Conservation (phyloP, 2,329 filamentous ascomycete genomes). For the Scortechinia acanthostroma region DNA sequence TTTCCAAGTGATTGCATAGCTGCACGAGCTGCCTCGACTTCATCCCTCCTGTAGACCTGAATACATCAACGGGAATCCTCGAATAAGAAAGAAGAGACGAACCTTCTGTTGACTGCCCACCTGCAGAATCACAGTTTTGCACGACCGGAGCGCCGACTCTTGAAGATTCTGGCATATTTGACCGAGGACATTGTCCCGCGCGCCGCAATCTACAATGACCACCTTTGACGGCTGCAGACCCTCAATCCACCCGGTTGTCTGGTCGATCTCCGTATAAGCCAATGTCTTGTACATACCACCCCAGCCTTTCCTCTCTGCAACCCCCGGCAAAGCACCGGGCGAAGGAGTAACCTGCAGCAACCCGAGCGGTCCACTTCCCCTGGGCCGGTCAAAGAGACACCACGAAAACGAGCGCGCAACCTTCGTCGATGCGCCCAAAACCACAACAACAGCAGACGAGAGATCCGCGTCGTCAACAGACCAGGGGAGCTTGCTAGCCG, state of each 20-base stretch:
- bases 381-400: conserved; percentile 12
- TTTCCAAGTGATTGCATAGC: neutral
- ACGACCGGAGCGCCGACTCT: neutral
- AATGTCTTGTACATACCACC: neutral
- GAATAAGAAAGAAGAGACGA: neutral
- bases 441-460: conserved; percentile 18
- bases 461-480: conserved; percentile 18
- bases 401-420: conserved; percentile 15
- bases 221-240: conserved; percentile 7
- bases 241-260: conserved; percentile 7
- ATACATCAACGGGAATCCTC: neutral
- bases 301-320: conserved; percentile 5
- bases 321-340: conserved; percentile 6
- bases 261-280: neutral
- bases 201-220: conserved; percentile 12
- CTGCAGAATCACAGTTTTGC: neutral
- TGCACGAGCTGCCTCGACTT: neutral
- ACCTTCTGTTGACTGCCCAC: conserved; percentile 4
- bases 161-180: conserved; percentile 3
- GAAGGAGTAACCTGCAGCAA: conserved; percentile 16
- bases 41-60: neutral
- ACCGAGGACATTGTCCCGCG: neutral
- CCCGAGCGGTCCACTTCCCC: conserved; percentile 9
- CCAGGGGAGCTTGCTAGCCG: conserved; percentile 12
- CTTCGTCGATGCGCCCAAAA: conserved; percentile 17